Percentiles rank a stretch among this genome's conserved stretches.
These are phyloP conservation scores for Bipolaris sorokiniana DNA, from an alignment of 2,329 filamentous ascomycete species.

Conservation along the genomic window DNA sequence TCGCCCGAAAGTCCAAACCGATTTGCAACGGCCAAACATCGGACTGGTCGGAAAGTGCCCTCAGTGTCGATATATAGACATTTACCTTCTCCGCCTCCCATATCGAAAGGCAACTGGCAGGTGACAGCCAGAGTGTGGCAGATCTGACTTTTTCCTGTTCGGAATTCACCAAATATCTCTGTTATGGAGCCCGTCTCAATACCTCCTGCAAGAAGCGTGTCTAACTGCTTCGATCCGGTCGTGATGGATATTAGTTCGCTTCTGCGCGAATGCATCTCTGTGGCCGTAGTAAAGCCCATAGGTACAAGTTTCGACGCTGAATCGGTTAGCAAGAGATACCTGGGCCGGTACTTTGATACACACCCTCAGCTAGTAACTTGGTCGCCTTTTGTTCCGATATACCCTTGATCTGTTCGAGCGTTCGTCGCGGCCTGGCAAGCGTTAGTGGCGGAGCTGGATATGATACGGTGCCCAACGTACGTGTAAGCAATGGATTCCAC, in stretches of 20 bases:
- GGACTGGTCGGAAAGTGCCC: slow-evolving; percentile 90
- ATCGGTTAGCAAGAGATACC: slow-evolving; percentile 7
- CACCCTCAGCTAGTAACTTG: slow-evolving; percentile 89
- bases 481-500: slow-evolving; percentile 97
- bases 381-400: slow-evolving; percentile 96
- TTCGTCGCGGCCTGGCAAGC: slow-evolving; percentile 65
- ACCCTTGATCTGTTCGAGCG: slow-evolving; percentile 93
- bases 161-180: slow-evolving; percentile 96
- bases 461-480: slow-evolving; percentile 51
- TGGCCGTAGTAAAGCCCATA: slow-evolving; percentile 98
- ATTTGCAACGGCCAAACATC: slow-evolving; percentile 88
- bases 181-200: slow-evolving; percentile 98
- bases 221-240: slow-evolving; percentile 95
- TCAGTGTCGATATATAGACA: slow-evolving; percentile 99
- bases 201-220: slow-evolving; percentile 91
- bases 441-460: slow-evolving; percentile 28
- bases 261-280: slow-evolving; percentile 96
- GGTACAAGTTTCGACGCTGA: slow-evolving; percentile 92
- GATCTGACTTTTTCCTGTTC: slow-evolving; percentile 97
- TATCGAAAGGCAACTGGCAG: slow-evolving; percentile 96
- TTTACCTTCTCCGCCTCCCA: slow-evolving; percentile 98
- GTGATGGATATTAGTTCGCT: slow-evolving; percentile 98
- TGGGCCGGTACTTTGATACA: slow-evolving; percentile 14
- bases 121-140: slow-evolving; percentile 99
- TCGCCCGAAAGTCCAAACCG: slow-evolving; percentile 94